A percentile compares a stretch with the other conserved stretches of the same genome.
Conservation (phyloP, 2,329 filamentous ascomycete species). For the Scedosporium dehoogii region DNA sequence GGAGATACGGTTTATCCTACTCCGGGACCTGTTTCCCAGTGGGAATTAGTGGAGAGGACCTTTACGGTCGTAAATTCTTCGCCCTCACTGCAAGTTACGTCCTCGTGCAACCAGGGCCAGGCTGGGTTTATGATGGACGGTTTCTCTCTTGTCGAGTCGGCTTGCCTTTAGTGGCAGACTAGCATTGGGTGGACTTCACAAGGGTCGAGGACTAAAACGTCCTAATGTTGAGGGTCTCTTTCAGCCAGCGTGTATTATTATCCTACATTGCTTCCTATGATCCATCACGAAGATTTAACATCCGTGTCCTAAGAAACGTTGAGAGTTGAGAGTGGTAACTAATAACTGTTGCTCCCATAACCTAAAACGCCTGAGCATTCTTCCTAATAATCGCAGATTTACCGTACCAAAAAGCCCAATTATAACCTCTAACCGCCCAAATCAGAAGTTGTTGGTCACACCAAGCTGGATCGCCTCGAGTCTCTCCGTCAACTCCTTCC, state of each 20-base stretch:
- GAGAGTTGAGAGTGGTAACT: no score
- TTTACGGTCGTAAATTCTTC: not conserved
- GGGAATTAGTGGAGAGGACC: not conserved
- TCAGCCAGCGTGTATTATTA: no score
- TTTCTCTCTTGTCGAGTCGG: not conserved
- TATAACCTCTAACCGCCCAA: not conserved
- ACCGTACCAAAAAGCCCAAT: not conserved
- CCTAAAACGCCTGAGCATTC: no score
- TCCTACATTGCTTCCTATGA: no score
- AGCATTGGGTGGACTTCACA: no score
- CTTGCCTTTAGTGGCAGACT: not conserved
- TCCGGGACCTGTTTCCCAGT: not conserved
- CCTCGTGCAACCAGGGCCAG: not conserved
- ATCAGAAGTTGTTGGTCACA: constrained; percentile 13
- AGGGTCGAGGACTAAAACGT: no score
- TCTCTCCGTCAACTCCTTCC: constrained; percentile 29
- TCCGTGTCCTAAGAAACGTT: no score
- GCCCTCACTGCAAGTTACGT: not conserved
- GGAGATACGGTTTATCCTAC: not conserved
- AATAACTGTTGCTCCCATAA: no score
- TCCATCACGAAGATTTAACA: no score
- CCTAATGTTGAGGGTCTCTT: no score
- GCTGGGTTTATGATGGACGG: not conserved
- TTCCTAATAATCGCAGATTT: not conserved
- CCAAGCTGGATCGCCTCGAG: constrained; percentile 32